Base-by-base conservation (phyloP, 495 filamentous ascomycete genomes). In the Lophium mytilinum region DNA sequence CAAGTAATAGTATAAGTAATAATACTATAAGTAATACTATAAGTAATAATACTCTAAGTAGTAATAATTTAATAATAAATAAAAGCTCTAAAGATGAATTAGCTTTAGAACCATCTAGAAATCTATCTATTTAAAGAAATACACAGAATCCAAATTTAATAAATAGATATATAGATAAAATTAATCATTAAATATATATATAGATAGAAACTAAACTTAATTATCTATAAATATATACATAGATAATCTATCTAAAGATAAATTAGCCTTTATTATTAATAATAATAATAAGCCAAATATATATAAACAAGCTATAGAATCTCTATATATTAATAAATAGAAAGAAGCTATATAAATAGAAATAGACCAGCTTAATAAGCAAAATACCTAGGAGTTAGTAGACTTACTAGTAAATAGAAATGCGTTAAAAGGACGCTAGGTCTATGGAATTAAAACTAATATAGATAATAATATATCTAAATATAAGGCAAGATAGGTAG, bases 401-500 rank as follows among this genome's bases (percentile, higher is more conserved):
- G 30, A 43, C 54, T 68, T 37, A 45, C 18, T 1, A 50, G 52
- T 30, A 57, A 58, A 49, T 69, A 15, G 17, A 48, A 48, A 48
- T 18, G 30, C 30, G 4, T 21, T 48, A 15, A 48, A 48, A 48
- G 45, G 45, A 48, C 45, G 40, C 4, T 42, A 53, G 59, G 63
- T 69, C 1, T 69, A 49, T 15, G 50, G 60, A 36, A 43, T 58
- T 7, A 68, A 68, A 56, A 18, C n/a, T 0, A 50, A 60, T 40
- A 11, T 19, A 4, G 37, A 53, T 51, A 59, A 52, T 24, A 15
- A 15, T 12, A n/a, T 65, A 0, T 43, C 55, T 6, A 30, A 57
- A 7, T 69, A 59, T 42, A 69, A 69, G 43, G 67, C 64, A 9
- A 15, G 57, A 37, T 30, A 61, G 17, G 61, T 69, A 1, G 53